Evolutionary conservation across 2,329 filamentous ascomycete genomes (phyloP).

Genomic region (Phoma sp.): DNA sequence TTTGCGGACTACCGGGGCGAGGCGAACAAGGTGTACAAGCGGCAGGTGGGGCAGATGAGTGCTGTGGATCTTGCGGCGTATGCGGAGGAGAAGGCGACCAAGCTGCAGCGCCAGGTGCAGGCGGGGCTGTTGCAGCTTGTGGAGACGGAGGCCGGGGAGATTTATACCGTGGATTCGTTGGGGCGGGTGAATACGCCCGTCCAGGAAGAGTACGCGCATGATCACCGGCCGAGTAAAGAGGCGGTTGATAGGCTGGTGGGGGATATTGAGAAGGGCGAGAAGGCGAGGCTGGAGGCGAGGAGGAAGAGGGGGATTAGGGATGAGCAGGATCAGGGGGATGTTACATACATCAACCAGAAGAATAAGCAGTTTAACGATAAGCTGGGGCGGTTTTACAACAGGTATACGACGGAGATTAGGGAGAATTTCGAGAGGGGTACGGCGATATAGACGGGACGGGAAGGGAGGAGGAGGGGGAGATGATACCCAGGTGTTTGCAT

Average conservation of each 20-base stretch:
- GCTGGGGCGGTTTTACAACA: constrained; percentile 93
- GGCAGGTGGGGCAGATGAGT: constrained; percentile 78
- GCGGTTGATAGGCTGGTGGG: constrained; percentile 86
- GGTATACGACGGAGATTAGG: constrained; percentile 95
- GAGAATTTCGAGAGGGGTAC: constrained; percentile 98
- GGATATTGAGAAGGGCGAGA: constrained; percentile 88
- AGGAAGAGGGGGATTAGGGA: constrained; percentile 74
- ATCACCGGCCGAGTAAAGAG: constrained; percentile 86
- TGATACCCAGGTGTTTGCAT: constrained; percentile 34
- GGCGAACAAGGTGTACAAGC: constrained; percentile 90
- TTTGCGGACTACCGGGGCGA: constrained; percentile 91
- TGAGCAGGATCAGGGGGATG: constrained; percentile 80
- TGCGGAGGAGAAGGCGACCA: constrained; percentile 81
- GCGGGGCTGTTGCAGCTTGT: constrained; percentile 89
- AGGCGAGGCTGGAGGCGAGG: constrained; percentile 82
- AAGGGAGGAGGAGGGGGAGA: constrained; percentile 3
- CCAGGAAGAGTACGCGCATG: constrained; percentile 78
- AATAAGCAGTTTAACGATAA: constrained; percentile 99
- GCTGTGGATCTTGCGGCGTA: constrained; percentile 80
- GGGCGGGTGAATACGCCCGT: constrained; percentile 90
- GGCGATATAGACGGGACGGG: constrained; percentile 69
- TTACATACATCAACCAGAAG: constrained; percentile 99
- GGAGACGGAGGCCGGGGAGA: constrained; percentile 85
- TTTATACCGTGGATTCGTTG: constrained; percentile 91
- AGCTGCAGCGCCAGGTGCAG: constrained; percentile 82